Conservation (phyloP, 805 yeast species). For the Priceomyces haplophilus region DNA sequence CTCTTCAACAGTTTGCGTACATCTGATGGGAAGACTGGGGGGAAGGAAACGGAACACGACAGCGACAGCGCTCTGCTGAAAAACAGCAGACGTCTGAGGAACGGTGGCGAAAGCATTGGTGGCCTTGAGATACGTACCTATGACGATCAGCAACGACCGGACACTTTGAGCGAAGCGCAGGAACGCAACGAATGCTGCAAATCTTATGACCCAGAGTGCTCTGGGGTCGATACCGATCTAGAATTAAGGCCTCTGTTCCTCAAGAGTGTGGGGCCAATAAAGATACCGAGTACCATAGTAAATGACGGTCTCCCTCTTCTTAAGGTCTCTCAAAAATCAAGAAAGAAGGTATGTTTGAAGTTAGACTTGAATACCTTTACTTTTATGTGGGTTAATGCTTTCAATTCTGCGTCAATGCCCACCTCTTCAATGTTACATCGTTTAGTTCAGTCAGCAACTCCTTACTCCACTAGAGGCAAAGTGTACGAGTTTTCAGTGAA, state of each 20-base stretch:
- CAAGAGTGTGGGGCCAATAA: slow-evolving; percentile 14
- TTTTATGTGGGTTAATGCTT: slow-evolving; percentile 46
- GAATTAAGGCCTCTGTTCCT: slow-evolving; percentile 11
- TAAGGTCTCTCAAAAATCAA: slow-evolving; percentile 69
- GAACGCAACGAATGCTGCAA: not conserved
- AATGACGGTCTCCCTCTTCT: slow-evolving; percentile 60
- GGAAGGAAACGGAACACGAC: not conserved
- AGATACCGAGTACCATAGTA: slow-evolving; percentile 46
- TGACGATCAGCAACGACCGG: not conserved
- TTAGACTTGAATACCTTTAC: slow-evolving; percentile 55
- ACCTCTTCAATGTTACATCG: slow-evolving; percentile 14
- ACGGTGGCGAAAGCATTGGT: not conserved
- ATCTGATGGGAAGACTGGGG: slow-evolving; percentile 12
- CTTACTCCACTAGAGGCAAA: slow-evolving; percentile 28
- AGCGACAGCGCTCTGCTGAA: not conserved
- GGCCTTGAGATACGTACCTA: not conserved
- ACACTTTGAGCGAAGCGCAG: not conserved
- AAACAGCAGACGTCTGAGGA: not conserved
- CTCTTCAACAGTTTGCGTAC: slow-evolving; percentile 21
- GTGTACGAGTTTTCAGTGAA: slow-evolving; percentile 46
- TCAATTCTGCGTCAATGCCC: slow-evolving; percentile 25
- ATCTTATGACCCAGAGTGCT: not conserved
- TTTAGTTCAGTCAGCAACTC: slow-evolving; percentile 13
- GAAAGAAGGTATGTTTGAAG: slow-evolving; percentile 53
- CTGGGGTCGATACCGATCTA: slow-evolving; percentile 1